A percentile compares a stretch with the other conserved stretches of the same genome.
Evolutionary conservation across 2,329 filamentous ascomycete genomes (phyloP).

Genomic region (Alternaria viburni): DNA sequence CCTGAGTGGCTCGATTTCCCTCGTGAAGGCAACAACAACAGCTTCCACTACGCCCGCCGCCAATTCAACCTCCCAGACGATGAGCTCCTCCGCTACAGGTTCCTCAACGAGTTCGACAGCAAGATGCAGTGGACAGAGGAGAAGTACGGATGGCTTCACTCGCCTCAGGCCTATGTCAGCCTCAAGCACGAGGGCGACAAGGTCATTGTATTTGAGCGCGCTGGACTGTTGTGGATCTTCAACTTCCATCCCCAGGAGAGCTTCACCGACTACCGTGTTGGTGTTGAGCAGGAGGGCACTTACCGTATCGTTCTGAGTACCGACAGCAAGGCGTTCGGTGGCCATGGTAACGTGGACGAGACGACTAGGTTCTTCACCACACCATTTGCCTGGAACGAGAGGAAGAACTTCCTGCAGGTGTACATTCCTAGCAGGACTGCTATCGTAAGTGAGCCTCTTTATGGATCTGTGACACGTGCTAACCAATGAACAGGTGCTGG

Average conservation of each 20-base stretch:
- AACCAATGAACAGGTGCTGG: slow-evolving; percentile 19
- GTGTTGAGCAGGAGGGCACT: slow-evolving; percentile 81
- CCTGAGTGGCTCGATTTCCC: slow-evolving; percentile 99
- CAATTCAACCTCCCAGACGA: slow-evolving; percentile 95
- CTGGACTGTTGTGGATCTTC: slow-evolving; percentile 89
- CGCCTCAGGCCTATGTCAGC: slow-evolving; percentile 86
- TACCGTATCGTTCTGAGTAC: slow-evolving; percentile 87
- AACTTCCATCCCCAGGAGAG: slow-evolving; percentile 89
- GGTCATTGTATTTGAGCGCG: slow-evolving; percentile 93
- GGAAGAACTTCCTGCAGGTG: slow-evolving; percentile 89
- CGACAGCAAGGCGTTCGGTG: slow-evolving; percentile 79
- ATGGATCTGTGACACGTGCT: background rate
- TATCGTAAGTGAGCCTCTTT: slow-evolving; percentile 60
- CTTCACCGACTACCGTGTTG: slow-evolving; percentile 91
- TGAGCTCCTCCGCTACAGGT: slow-evolving; percentile 81
- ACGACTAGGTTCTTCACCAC: slow-evolving; percentile 92
- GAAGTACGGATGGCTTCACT: slow-evolving; percentile 89
- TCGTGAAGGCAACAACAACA: slow-evolving; percentile 88
- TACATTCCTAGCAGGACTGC: slow-evolving; percentile 87
- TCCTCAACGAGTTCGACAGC: slow-evolving; percentile 91
- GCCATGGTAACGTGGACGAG: slow-evolving; percentile 77
- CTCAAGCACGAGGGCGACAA: slow-evolving; percentile 95
- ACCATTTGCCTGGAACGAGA: slow-evolving; percentile 84
- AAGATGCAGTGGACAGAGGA: slow-evolving; percentile 88
- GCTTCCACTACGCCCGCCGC: slow-evolving; percentile 91